Evolutionary conservation across 2,329 filamentous ascomycete genomes (phyloP), one percentile per base, ranked within the genome.

Genomic region (Orbilia ellipsospora): DNA sequence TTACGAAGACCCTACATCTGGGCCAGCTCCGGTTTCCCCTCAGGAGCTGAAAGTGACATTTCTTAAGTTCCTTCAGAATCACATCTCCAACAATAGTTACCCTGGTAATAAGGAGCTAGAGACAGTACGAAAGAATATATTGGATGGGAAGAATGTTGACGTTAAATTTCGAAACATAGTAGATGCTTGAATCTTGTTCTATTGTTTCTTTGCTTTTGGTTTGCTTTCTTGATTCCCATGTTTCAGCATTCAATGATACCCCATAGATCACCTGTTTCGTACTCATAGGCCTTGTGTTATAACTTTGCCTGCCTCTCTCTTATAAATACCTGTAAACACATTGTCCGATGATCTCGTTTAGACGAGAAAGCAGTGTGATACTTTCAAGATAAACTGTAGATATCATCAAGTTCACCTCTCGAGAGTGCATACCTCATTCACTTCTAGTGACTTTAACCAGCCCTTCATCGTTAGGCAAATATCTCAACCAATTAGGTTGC

Each of bases 401-500:
- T 36, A 36, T 23, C 23, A 36, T 10, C 3, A 6, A 36, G 10
- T 1, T 10, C 5, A 4, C 31, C 31, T 10, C 31, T 36, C 31
- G 5, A 36, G 10, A 36, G 8, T 36, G 6, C 31, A 36, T 36
- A 36, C 13, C 13, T 66, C 56, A 67, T 28, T 16, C 56, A 26
- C 55, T 42, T 36, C 69, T 75, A 10, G 45, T 61, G 4, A 69
- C 31, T 36, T 69, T 75, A 31, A 69, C 45, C 26, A 75, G 36
- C 4, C 40, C 51, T 1, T 59, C 60, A 31, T 75, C 64, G 12
- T 45, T 64, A 10, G 60, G 45, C 13, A 45, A 60, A 13, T 59
- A 54, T 28, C 76, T 70, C 55, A 78, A 50, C 78, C 78, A 79
- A 16, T 42, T 36, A 8, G 78, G 78, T 12, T 73, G 64, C 63